Conservation (phyloP, 139 green algal species). For the Monoraphidium neglectum region DNA sequence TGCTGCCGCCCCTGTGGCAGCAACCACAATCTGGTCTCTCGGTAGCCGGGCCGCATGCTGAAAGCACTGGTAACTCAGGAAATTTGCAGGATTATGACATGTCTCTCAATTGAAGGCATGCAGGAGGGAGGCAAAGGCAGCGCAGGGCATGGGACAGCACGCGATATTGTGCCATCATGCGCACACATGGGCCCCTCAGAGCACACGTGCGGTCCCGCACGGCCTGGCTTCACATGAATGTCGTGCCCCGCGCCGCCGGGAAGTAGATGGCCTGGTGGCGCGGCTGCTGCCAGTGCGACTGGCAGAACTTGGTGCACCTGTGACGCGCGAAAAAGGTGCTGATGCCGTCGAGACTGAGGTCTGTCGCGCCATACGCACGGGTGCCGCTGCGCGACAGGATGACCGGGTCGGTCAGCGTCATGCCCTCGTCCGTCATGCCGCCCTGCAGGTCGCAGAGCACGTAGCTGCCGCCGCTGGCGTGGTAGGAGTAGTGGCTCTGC, state of each 20-base stretch:
- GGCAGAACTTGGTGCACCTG: constrained; percentile 17
- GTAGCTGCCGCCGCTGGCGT: constrained; percentile 6
- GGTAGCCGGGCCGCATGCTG: too few relatives aligned
- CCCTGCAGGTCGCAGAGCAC: constrained; percentile 35
- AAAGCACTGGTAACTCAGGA: too few relatives aligned
- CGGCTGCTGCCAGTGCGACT: constrained; percentile 1
- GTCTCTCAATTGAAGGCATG: too few relatives aligned
- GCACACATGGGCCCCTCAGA: too few relatives aligned
- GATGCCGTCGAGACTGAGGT: constrained; percentile 20
- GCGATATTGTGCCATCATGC: too few relatives aligned
- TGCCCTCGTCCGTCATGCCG: background rate
- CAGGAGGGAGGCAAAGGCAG: too few relatives aligned
- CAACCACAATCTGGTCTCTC: too few relatives aligned
- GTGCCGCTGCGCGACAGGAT: constrained; percentile 19
- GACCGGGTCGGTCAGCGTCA: constrained; percentile 27
- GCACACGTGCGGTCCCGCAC: too few relatives aligned
- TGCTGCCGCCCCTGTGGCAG: too few relatives aligned
- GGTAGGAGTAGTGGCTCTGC: constrained; percentile 37
- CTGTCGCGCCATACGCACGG: constrained; percentile 16
- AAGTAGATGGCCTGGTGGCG: constrained; percentile 1
- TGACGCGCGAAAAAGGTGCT: constrained; percentile 24
- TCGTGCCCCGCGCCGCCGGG: background rate
- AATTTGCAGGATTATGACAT: too few relatives aligned
- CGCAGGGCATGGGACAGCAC: too few relatives aligned
- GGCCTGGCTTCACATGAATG: too few relatives aligned